Percentiles rank a stretch among this genome's conserved stretches.
Evolutionary conservation across 768 basidiomycete genomes (phyloP).

Genomic region (Postia placenta): DNA sequence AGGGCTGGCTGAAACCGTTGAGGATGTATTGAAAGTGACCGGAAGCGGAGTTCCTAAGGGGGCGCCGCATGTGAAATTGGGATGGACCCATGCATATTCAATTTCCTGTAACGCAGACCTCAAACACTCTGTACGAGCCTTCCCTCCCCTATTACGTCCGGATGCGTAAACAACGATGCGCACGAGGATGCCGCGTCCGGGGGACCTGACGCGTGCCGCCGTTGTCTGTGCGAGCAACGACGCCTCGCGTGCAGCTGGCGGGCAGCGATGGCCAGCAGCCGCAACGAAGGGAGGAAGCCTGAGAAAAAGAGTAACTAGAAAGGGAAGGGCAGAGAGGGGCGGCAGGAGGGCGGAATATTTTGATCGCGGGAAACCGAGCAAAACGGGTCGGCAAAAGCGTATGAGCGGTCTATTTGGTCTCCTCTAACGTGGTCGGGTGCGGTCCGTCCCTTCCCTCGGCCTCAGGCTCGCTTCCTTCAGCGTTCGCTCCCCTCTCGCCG

Average conservation of each 20-base stretch:
- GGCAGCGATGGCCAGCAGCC: neutral
- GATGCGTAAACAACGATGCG: neutral
- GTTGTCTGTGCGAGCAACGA: neutral
- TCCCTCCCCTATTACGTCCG: neutral
- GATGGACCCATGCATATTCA: neutral
- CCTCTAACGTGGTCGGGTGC: constrained; percentile 14
- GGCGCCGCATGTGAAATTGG: constrained; percentile 1
- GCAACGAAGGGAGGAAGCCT: neutral
- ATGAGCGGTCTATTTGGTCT: constrained; percentile 15
- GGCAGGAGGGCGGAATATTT: constrained; percentile 6
- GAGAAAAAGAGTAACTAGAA: constrained; percentile 3
- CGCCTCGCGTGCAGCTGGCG: neutral
- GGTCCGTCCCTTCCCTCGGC: constrained; percentile 17
- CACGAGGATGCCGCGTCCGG: neutral
- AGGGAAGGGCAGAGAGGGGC: neutral
- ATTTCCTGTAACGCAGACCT: neutral
- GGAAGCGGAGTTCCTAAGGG: constrained; percentile 2
- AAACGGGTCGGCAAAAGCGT: constrained; percentile 15
- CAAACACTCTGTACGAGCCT: neutral
- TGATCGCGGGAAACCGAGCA: constrained; percentile 8
- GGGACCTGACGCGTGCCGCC: too few relatives aligned
- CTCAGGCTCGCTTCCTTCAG: constrained; percentile 10
- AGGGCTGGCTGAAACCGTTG: neutral
- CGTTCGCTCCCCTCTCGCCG: neutral
- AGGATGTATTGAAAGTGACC: neutral